These are phyloP conservation scores for Didymella glomerata DNA, from an alignment of 2,329 filamentous ascomycete genomes.

Conservation along the genomic window DNA sequence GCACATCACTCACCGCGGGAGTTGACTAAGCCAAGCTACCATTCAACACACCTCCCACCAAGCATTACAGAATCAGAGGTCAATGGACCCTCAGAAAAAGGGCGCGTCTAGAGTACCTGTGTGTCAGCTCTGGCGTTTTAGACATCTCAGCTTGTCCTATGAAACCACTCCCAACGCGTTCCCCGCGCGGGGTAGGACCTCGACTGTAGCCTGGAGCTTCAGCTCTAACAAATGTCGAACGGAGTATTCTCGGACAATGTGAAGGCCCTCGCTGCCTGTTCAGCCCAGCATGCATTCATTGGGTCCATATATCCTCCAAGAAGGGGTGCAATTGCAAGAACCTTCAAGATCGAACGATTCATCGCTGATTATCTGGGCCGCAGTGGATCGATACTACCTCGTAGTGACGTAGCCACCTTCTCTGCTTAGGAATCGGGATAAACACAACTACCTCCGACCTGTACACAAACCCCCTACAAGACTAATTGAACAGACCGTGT, in stretches of 20 bases:
- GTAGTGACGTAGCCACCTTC: slow-evolving; percentile 18
- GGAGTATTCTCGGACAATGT: not conserved
- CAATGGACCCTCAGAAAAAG: not conserved
- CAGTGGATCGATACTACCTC: slow-evolving; percentile 4
- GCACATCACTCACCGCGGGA: slow-evolving; percentile 10
- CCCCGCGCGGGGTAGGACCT: slow-evolving; percentile 4
- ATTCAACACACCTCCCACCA: not conserved
- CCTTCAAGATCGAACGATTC: not conserved
- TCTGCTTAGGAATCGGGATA: slow-evolving; percentile 11
- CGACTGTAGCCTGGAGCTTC: not conserved
- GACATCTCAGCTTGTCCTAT: not conserved
- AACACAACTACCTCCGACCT: not conserved
- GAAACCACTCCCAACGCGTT: not conserved
- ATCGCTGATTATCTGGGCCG: not conserved
- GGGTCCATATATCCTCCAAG: not conserved
- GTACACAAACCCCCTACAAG: not conserved
- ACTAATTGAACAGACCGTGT: not conserved
- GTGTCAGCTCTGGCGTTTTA: not conserved
- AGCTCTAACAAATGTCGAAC: not conserved
- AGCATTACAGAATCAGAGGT: not conserved
- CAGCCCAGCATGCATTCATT: not conserved
- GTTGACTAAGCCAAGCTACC: slow-evolving; percentile 10
- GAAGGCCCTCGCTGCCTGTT: not conserved
- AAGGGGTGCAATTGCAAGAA: not conserved
- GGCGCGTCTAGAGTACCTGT: not conserved